These are phyloP conservation scores for Xylariaceae sp. DNA, from an alignment of 2,329 filamentous ascomycete genomes.

Conservation along the genomic window DNA sequence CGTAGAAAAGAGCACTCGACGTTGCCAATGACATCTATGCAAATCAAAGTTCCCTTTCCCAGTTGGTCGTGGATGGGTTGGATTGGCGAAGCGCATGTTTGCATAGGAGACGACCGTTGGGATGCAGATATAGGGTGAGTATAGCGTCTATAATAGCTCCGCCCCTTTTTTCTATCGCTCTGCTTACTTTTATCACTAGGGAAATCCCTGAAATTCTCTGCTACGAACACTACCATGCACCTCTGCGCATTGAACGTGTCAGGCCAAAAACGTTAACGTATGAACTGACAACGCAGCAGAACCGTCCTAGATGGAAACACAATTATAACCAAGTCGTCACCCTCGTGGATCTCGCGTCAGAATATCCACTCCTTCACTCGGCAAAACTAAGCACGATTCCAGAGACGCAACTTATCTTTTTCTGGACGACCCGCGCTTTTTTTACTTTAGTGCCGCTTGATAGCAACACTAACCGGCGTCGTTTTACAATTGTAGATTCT, in stretches of 20 bases:
- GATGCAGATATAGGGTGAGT: conserved; percentile 7
- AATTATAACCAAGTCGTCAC: not conserved
- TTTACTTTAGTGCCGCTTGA: not conserved
- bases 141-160: not conserved
- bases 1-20: not conserved
- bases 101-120: conserved; percentile 7
- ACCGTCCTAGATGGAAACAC: conserved; percentile 1
- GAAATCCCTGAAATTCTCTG: conserved; percentile 4
- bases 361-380: not conserved
- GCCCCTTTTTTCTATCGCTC: not conserved
- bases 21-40: conserved; percentile 3
- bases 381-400: not conserved
- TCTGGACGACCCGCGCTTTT: not conserved
- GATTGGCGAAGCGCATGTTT: conserved; percentile 10
- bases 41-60: conserved; percentile 1
- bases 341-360: conserved; percentile 1
- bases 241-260: not conserved
- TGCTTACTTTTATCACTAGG: not conserved
- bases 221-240: not conserved
- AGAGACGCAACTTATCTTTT: conserved; percentile 4
- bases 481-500: no score
- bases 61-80: conserved; percentile 17
- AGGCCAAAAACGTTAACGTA: not conserved
- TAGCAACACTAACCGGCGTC: no score
- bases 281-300: not conserved